Percentiles rank a stretch among this genome's conserved stretches.
Conservation (phyloP, 2,329 filamentous ascomycete genomes). For the Epicoccum nigrum region DNA sequence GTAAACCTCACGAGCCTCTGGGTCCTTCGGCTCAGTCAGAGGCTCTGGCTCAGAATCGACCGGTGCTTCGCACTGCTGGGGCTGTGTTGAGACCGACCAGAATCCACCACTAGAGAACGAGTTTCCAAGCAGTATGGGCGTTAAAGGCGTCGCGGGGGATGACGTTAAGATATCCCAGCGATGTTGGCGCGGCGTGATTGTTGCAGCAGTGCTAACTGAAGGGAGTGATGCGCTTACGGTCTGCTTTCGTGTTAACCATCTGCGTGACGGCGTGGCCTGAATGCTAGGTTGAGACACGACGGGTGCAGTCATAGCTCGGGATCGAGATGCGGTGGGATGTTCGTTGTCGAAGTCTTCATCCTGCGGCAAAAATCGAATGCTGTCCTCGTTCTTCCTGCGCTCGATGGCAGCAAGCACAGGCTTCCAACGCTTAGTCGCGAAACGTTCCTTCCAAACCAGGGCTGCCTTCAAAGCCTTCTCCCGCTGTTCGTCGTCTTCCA, state of each 20-base stretch:
- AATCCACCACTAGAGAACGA: slow-evolving; percentile 26
- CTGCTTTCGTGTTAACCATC: background rate
- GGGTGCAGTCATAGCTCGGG: slow-evolving; percentile 1
- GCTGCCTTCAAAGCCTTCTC: slow-evolving; percentile 13
- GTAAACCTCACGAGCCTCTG: background rate
- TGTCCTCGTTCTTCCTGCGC: slow-evolving; percentile 1
- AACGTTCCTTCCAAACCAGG: slow-evolving; percentile 19
- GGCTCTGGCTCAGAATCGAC: background rate
- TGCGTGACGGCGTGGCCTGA: background rate
- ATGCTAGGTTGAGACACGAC: background rate
- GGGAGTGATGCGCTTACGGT: background rate
- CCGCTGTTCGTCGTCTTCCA: slow-evolving; percentile 15
- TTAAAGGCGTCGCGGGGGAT: slow-evolving; percentile 22
- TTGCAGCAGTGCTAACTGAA: slow-evolving; percentile 1
- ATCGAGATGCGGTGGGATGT: background rate
- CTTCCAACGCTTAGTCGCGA: slow-evolving; percentile 17
- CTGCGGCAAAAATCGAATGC: background rate
- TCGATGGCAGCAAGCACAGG: slow-evolving; percentile 13
- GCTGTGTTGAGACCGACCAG: slow-evolving; percentile 15
- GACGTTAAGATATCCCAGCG: slow-evolving; percentile 23
- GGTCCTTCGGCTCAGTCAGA: background rate
- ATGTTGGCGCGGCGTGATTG: slow-evolving; percentile 7
- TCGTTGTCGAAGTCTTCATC: background rate
- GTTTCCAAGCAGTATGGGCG: slow-evolving; percentile 21
- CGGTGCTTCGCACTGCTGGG: background rate